Evolutionary conservation across 2,329 filamentous ascomycete species (phyloP).

Genomic region (Trematosphaeria pertusa): DNA sequence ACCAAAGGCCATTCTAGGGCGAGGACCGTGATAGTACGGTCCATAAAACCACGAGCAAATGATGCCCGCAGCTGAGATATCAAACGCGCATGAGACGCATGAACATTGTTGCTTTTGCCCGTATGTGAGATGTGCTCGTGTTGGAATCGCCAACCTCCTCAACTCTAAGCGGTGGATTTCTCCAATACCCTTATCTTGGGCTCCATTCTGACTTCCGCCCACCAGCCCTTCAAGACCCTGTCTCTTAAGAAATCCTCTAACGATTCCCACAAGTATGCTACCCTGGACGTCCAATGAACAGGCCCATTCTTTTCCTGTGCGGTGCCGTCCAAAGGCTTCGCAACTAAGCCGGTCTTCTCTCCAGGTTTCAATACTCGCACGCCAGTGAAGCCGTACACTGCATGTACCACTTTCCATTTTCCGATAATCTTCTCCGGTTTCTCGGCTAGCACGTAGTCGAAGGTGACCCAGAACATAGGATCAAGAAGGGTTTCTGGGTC

Average conservation of each 20-base stretch:
- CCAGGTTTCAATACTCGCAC: conserved; percentile 57
- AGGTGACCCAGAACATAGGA: conserved; percentile 62
- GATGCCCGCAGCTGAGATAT: too few relatives aligned
- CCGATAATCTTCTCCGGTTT: conserved; percentile 56
- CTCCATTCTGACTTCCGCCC: conserved; percentile 62
- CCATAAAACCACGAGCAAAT: too few relatives aligned
- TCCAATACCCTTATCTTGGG: conserved; percentile 61
- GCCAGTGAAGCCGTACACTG: conserved; percentile 60
- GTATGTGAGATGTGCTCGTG: too few relatives aligned
- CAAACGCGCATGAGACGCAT: too few relatives aligned
- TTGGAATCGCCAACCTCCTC: too few relatives aligned
- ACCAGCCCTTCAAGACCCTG: conserved; percentile 57
- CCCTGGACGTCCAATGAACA: conserved; percentile 20
- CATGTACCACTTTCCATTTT: conserved; percentile 60
- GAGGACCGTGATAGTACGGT: too few relatives aligned
- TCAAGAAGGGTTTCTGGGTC: conserved; percentile 56
- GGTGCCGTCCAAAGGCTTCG: conserved; percentile 18
- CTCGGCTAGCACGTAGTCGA: conserved; percentile 67
- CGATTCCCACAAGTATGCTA: conserved; percentile 30
- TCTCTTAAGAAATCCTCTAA: conserved; percentile 45
- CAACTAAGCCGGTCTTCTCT: conserved; percentile 26
- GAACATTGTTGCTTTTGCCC: too few relatives aligned
- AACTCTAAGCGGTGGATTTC: too few relatives aligned
- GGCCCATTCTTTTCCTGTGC: conserved; percentile 20
- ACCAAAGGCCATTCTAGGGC: too few relatives aligned